Evolutionary conservation across 176 grass and related monocot species (phyloP).

Genomic region (Triticum monococcum): DNA sequence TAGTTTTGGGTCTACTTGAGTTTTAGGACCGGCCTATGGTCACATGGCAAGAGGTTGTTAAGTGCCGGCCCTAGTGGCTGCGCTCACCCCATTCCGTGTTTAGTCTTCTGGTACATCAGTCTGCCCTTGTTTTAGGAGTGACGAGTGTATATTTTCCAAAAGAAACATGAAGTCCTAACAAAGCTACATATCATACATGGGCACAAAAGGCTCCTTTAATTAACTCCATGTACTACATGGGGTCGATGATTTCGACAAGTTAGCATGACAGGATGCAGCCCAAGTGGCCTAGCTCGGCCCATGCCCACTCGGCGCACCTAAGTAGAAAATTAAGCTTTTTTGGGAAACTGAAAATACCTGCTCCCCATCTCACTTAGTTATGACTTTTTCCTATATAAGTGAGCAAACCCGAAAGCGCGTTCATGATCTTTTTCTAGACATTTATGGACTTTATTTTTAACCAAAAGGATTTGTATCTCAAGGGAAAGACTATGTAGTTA

Average conservation of each 20-base stretch:
- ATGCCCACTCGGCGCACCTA: neutral
- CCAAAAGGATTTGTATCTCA: neutral
- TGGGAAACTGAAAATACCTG: neutral
- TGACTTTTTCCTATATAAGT: no score
- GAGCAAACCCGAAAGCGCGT: neutral
- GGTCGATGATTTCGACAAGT: neutral
- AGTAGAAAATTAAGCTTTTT: neutral
- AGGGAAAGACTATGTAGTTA: neutral
- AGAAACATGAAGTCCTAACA: neutral
- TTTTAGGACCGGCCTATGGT: neutral
- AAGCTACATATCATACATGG: neutral
- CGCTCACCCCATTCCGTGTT: neutral
- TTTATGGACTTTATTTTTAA: neutral
- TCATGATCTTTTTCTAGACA: neutral
- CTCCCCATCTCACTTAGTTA: neutral
- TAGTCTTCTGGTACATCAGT: no score
- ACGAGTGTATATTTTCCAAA: neutral
- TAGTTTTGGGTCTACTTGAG: neutral
- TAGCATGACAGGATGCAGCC: neutral
- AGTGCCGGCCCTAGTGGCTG: neutral
- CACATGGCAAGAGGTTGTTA: neutral
- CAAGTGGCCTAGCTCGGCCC: neutral
- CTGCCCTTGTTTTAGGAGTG: neutral
- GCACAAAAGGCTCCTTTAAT: neutral
- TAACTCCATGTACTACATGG: neutral